A percentile compares a stretch with the other conserved stretches of the same genome.
Conservation (phyloP, 73 alveolate genomes). For the Symbiodinium natans region DNA sequence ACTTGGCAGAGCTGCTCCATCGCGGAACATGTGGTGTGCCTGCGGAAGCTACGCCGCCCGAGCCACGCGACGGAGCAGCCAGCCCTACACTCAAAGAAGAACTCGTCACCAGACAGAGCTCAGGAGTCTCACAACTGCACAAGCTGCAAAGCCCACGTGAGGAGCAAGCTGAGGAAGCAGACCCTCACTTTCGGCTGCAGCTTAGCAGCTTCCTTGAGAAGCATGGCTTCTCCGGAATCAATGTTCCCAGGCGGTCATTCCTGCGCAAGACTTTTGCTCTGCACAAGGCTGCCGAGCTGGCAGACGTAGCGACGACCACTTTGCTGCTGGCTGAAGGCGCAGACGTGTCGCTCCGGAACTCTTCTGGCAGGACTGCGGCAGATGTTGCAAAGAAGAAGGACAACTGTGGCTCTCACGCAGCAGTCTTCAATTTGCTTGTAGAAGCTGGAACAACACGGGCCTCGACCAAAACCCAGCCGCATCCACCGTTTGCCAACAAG, state of each 20-base stretch:
- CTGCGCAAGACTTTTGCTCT: constrained; percentile 11
- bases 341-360: neutral
- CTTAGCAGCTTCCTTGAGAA: neutral
- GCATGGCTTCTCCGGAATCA: constrained; percentile 12
- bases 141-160: neutral
- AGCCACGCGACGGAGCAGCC: neutral
- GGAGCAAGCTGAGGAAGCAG: neutral
- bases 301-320: constrained; percentile 2
- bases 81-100: neutral
- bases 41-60: constrained; percentile 37
- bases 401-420: constrained; percentile 49
- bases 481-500: too few relatives aligned
- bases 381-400: constrained; percentile 58
- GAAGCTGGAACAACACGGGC: neutral
- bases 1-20: neutral
- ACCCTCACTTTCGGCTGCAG: neutral
- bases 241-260: constrained; percentile 18
- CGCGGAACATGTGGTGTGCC: neutral
- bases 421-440: constrained; percentile 30
- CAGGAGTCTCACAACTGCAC: neutral
- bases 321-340: constrained; percentile 58
- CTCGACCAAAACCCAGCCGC: neutral
- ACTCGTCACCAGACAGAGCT: neutral
- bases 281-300: constrained; percentile 74
- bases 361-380: constrained; percentile 44